Evolutionary conservation across 2,329 filamentous ascomycete genomes (phyloP), one percentile per base, ranked within the genome.

Genomic region (Aphanocladium album): DNA sequence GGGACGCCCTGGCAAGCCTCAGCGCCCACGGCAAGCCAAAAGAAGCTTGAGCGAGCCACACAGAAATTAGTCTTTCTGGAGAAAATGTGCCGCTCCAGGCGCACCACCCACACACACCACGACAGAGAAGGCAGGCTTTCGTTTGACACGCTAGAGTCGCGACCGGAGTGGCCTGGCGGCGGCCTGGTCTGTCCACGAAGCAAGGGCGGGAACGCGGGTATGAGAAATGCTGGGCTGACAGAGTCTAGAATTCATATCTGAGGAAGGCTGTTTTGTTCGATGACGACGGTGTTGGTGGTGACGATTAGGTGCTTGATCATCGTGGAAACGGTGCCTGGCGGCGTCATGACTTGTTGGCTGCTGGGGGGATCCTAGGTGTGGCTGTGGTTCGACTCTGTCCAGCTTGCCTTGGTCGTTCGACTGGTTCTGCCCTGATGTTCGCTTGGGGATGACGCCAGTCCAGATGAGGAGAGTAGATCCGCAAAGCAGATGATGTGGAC

Each of bases 401-500:
- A 19, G 7, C 16, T 33, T 39, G 17, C n/a, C 25, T 55, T 43
- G 23, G 33, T 43, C 19, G 30, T 14, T 11, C 50, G n/a, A n/a
- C n/a, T n/a, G n/a, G n/a, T n/a, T n/a, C n/a, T 53, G 50, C 21
- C 16, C 21, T 53, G 50, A 33, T 37, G 49, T 27, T 37, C 30
- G 30, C 11, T 54, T 43, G 41, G 47, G 21, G 33, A 51, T 43
- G 46, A 50, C 56, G 46, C 46, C 46, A 58, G 33, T 33, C 45
- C 46, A 16, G 35, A 58, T 51, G 19, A 45, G 47, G 56, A 30
- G 47, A 37, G 23, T n/a, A 30, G 56, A 58, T 51, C 46, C 56
- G 56, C 35, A 50, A 12, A 33, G 56, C 14, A 33, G 56, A 58
- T 58, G 46, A 57, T 41, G 56, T 58, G 56, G 56, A 51, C 33